Conservation (phyloP, 2,329 filamentous ascomycete genomes). For the Aureobasidium subglaciale region DNA sequence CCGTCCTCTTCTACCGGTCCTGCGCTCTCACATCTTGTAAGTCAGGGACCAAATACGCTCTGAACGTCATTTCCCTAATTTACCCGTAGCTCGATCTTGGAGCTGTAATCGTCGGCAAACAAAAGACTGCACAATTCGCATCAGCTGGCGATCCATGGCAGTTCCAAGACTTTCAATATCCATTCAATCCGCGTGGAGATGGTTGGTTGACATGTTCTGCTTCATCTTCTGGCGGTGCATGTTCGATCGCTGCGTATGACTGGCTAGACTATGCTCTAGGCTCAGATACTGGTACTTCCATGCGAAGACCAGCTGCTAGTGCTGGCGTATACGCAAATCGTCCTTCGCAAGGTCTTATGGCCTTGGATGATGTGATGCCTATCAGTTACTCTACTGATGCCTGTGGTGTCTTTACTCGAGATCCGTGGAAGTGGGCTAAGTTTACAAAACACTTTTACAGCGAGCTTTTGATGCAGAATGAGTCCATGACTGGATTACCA, state of each 20-base stretch:
- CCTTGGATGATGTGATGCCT: constrained; percentile 18
- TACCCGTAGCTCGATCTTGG: constrained; percentile 31
- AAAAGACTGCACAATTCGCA: constrained; percentile 31
- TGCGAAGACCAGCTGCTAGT: constrained; percentile 16
- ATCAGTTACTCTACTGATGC: constrained; percentile 19
- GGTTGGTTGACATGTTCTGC: constrained; percentile 29
- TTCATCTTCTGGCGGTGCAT: constrained; percentile 29
- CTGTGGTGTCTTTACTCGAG: constrained; percentile 18
- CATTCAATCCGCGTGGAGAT: constrained; percentile 34
- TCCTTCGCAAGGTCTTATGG: constrained; percentile 19
- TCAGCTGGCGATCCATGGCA: constrained; percentile 19
- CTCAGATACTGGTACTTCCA: constrained; percentile 23
- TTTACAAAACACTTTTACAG: too few species aligned
- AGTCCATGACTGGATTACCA: too few species aligned
- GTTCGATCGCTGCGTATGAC: constrained; percentile 31
- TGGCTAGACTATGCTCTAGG: constrained; percentile 37
- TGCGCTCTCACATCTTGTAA: too few species aligned
- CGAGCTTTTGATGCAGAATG: too few species aligned
- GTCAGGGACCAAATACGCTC: too few species aligned
- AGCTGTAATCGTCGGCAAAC: constrained; percentile 31
- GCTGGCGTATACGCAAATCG: constrained; percentile 18
- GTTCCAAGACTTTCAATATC: constrained; percentile 25
- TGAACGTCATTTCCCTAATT: constrained; percentile 13
- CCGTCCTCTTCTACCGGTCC: too few species aligned
- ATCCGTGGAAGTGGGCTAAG: too few species aligned